Base-by-base conservation (phyloP, 768 basidiomycete species). In the Psilocybe sp. region DNA sequence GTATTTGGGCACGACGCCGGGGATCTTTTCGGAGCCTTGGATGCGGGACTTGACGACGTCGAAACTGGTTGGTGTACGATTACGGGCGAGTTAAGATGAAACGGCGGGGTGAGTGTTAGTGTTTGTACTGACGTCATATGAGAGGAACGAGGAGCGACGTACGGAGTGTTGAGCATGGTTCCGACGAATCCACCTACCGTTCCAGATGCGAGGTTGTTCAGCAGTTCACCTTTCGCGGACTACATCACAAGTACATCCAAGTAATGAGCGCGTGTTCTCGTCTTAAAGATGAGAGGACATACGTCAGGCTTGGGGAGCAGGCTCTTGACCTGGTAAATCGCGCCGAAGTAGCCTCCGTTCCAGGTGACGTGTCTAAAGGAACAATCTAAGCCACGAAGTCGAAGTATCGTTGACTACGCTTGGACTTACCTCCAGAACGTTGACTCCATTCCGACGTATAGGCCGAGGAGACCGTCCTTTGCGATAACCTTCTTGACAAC, bases 1-100 rank as follows among this genome's bases (percentile, higher is more conserved):
- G 70, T 95, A 94, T 62, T 93, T 95, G 15, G 89, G 88, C 1
- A 68, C 68, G n/a, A 84, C 82, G 13, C 91, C 92, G 0, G 87
- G 80, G 23, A 75, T 60, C 55, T 76, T 81, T 37, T 73, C 72
- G 15, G 80, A 69, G 39, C 89, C 85, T 71, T 99, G 97, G 35
- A 98, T 94, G 40, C 96, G 88, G 13, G 93, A 94, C 70, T 98
- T 98, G 53, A 97, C 90, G 54, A 98, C 94, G 88, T 96, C 56
- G 15, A 49, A 32, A 51, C 46, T 31, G 32, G 45, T 33, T 44
- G 44, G 54, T n/a, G n/a, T n/a, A n/a, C n/a, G n/a, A n/a, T n/a
- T n/a, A n/a, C n/a, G n/a, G n/a, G n/a, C n/a, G 12, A 39, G 15
- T n/a, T 20, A 31, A 23, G 1, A 23, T 23, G 5, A 33, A 23